Percentiles rank a stretch among this genome's conserved stretches.
Conservation (phyloP, 192 early-diverging fungal species). For the Anaeromyces robustus region DNA sequence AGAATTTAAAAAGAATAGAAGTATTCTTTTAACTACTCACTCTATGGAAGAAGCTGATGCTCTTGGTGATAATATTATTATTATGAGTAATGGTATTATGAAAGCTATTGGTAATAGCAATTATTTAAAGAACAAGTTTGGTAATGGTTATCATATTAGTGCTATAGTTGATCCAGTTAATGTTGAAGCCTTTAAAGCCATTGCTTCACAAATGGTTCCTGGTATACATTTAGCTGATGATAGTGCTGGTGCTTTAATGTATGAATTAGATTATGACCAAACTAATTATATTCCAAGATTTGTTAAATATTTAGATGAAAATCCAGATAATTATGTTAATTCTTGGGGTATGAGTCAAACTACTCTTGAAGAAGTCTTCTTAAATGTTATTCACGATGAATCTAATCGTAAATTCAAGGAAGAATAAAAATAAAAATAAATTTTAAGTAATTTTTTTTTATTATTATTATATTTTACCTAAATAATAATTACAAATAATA, state of each 20-base stretch:
- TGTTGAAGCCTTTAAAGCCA: neutral
- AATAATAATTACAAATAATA: no score
- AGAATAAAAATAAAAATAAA: no score
- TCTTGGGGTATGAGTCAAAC: slow-evolving; percentile 1
- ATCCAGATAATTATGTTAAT: slow-evolving; percentile 2
- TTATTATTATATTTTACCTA: no score
- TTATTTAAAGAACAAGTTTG: slow-evolving; percentile 54
- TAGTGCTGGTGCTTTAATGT: slow-evolving; percentile 1
- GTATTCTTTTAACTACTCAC: slow-evolving; percentile 55
- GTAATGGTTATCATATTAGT: slow-evolving; percentile 47
- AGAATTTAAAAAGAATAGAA: no score
- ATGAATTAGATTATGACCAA: neutral
- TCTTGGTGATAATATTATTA: slow-evolving; percentile 39
- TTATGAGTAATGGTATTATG: slow-evolving; percentile 46
- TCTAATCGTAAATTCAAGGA: no score
- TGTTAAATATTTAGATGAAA: slow-evolving; percentile 4
- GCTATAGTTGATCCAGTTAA: neutral
- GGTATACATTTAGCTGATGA: slow-evolving; percentile 1
- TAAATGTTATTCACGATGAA: no score
- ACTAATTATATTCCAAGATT: slow-evolving; percentile 1
- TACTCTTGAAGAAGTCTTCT: no score
- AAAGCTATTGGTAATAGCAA: slow-evolving; percentile 42
- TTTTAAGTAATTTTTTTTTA: no score
- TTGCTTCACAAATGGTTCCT: neutral
- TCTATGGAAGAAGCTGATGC: slow-evolving; percentile 56